Base-by-base conservation (phyloP, 1,284 basidiomycete genomes). In the Sphaerobolus stellatus region DNA sequence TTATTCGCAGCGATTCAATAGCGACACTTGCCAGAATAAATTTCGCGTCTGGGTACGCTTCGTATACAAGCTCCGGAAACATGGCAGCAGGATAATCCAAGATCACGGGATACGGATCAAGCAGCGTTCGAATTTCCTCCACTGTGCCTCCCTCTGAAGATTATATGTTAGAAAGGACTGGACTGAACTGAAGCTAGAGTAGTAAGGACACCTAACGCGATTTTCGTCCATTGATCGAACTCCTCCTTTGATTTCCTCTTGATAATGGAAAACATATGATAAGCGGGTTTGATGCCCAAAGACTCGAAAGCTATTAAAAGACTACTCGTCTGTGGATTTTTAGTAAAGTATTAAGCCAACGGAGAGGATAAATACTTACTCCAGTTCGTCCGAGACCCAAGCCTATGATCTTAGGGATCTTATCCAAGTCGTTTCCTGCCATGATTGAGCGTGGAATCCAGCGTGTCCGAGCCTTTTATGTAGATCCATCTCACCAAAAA, bases 21-120 rank as follows among this genome's bases (percentile, higher is more conserved):
- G 41, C 11, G 11, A 22, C 28, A 43, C 41, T 5, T 36, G 36
- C 28, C 11, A 47, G 29, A 18, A 47, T 53, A 27, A 47, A 53
- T 20, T 53, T 52, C 4, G 51, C 41, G 31, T 53, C 43, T 6
- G 51, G 44, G 25, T 53, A 47, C 14, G 51, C 51, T 20, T 36
- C 41, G 22, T 47, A 47, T 11, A 53, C 27, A 28, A 33, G 24
- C 25, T 2, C 43, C 18, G 29, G 31, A 28, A 30, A 47, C 25
- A 47, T 30, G 16, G 44, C 51, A 4, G 28, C 43, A 18, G 51
- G 44, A 9, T 34, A n/a, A 29, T 53, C 44, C 25, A 53, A 18
- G 7, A 47, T 20, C 14, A 24, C 28, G 18, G 8, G 11, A 28
- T 34, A 53, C 8, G 33, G 18, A 20, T 33, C 8, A 11, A 52